Conservation (phyloP, 352 stramenopile species). For the Phytophthora crassamura region DNA sequence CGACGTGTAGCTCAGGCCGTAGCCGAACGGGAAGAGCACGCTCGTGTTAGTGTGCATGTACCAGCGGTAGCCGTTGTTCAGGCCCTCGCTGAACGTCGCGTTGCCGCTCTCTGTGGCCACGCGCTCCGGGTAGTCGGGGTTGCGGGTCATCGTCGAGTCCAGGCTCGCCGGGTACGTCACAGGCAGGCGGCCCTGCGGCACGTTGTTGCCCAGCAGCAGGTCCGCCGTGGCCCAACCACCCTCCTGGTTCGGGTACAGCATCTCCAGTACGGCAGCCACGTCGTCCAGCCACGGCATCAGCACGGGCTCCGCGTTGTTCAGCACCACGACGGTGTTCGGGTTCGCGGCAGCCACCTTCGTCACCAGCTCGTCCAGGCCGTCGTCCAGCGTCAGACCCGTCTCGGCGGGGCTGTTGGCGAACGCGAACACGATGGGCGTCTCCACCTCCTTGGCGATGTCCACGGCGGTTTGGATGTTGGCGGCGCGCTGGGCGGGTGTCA, state of each 20-base stretch:
- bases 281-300: slow-evolving; percentile 41
- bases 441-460: slow-evolving; percentile 38
- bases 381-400: slow-evolving; percentile 33
- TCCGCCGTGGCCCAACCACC: slow-evolving; percentile 41
- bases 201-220: slow-evolving; percentile 38
- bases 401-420: slow-evolving; percentile 40
- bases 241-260: slow-evolving; percentile 48
- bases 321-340: slow-evolving; percentile 45
- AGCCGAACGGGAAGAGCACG: slow-evolving; percentile 44
- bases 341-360: slow-evolving; percentile 36
- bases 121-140: slow-evolving; percentile 38
- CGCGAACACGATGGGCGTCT: slow-evolving; percentile 40
- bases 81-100: slow-evolving; percentile 39
- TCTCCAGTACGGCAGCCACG: slow-evolving; percentile 39
- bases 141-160: slow-evolving; percentile 37
- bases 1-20: slow-evolving; percentile 39
- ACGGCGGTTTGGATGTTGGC: slow-evolving; percentile 41
- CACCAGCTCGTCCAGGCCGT: slow-evolving; percentile 37
- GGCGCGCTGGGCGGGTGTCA: slow-evolving; percentile 35
- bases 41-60: slow-evolving; percentile 39
- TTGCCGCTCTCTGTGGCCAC: slow-evolving; percentile 32
- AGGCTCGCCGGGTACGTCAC: slow-evolving; percentile 38
- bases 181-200: slow-evolving; percentile 36
- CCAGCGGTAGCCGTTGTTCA: slow-evolving; percentile 46
- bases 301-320: slow-evolving; percentile 41